Percentiles rank a stretch among this genome's conserved stretches.
These are phyloP conservation scores for Alternaria metachromatica DNA, from an alignment of 2,329 filamentous ascomycete genomes.

Conservation along the genomic window DNA sequence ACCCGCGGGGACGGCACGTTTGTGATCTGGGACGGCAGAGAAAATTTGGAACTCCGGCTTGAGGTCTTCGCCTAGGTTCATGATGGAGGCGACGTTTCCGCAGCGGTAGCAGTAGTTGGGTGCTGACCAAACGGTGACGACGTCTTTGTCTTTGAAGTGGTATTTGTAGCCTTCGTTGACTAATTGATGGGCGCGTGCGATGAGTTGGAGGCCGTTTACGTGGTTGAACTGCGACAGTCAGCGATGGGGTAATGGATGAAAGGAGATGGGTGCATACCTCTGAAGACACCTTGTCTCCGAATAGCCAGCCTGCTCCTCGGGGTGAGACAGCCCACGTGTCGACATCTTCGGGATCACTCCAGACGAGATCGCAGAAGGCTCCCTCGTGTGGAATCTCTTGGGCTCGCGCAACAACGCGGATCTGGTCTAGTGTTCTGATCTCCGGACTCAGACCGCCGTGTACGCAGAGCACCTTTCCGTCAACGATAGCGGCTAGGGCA, in stretches of 20 bases:
- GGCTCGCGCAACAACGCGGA: constrained; percentile 72
- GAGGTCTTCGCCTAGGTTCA: constrained; percentile 91
- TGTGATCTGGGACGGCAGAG: constrained; percentile 84
- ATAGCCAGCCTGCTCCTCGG: constrained; percentile 71
- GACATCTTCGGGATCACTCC: constrained; percentile 80
- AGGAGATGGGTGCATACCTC: constrained; percentile 53
- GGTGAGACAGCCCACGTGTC: constrained; percentile 75
- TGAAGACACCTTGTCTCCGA: constrained; percentile 74
- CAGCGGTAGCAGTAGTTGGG: constrained; percentile 72
- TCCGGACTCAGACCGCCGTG: constrained; percentile 98
- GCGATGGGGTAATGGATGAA: background rate
- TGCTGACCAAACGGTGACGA: constrained; percentile 91
- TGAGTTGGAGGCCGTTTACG: constrained; percentile 74
- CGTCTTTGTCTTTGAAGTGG: constrained; percentile 93
- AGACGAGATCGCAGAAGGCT: constrained; percentile 96
- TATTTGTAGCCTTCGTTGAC: constrained; percentile 87
- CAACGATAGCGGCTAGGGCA: constrained; percentile 93
- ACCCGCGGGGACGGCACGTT: constrained; percentile 77
- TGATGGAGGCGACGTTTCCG: constrained; percentile 78
- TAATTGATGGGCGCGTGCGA: constrained; percentile 75
- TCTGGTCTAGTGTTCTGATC: constrained; percentile 91
- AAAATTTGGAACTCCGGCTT: constrained; percentile 93
- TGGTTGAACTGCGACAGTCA: constrained; percentile 67
- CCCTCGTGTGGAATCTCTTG: constrained; percentile 99
- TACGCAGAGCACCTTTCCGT: constrained; percentile 99